Evolutionary conservation across 1,284 basidiomycete genomes (phyloP).

Genomic region (Cutaneotrichosporon cutaneum): DNA sequence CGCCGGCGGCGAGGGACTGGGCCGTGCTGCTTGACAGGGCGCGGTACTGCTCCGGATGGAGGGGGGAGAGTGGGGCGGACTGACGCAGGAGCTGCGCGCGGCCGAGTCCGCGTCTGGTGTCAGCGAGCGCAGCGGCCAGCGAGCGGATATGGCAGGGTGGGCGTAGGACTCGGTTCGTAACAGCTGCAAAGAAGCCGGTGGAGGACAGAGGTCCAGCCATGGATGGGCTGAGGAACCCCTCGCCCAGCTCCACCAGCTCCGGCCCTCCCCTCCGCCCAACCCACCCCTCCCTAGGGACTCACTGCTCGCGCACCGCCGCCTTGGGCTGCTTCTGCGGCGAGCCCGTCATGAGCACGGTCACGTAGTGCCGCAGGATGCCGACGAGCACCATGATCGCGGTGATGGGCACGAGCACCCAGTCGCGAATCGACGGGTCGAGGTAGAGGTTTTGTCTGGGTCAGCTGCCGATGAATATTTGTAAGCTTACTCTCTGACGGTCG

Average conservation of each 20-base stretch:
- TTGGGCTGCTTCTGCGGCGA: slow-evolving; percentile 76
- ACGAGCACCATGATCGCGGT: slow-evolving; percentile 97
- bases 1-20: slow-evolving; percentile 68
- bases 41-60: slow-evolving; percentile 71
- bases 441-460: slow-evolving; percentile 59
- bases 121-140: slow-evolving; percentile 7
- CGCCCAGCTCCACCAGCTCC: too few relatives aligned
- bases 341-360: slow-evolving; percentile 80
- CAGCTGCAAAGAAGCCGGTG: too few relatives aligned
- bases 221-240: too few relatives aligned
- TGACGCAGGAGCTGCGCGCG: slow-evolving; percentile 79
- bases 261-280: not conserved
- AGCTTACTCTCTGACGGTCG: slow-evolving; percentile 22
- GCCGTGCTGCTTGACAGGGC: slow-evolving; percentile 72
- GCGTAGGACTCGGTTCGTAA: too few relatives aligned
- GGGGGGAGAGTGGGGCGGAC: slow-evolving; percentile 73
- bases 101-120: slow-evolving; percentile 70
- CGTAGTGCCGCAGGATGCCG: slow-evolving; percentile 89
- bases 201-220: too few relatives aligned
- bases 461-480: not conserved
- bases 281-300: slow-evolving; percentile 48
- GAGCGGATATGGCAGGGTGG: not conserved
- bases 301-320: slow-evolving; percentile 89
- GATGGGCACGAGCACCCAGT: slow-evolving; percentile 86
- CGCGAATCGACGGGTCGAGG: slow-evolving; percentile 89